phyloP scores from a whole-genome alignment of 2,329 filamentous ascomycete genomes.

The Pseudophaeomoniella oleicola region DNA sequence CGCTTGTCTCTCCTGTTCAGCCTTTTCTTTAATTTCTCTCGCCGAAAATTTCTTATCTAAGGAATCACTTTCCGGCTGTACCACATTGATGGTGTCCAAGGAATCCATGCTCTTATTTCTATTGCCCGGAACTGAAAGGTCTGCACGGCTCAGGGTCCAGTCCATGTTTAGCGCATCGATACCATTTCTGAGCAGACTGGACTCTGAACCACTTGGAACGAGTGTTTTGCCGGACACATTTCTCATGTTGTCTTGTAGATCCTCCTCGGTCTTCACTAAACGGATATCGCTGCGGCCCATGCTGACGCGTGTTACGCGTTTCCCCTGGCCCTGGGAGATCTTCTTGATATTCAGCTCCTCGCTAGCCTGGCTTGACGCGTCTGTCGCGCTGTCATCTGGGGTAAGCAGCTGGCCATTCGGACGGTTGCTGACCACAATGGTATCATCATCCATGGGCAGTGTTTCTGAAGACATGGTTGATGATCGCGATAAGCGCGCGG shows the following conservation, averaged over 20 bases:
- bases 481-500: constrained; percentile 2
- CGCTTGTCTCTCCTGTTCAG: constrained; percentile 10
- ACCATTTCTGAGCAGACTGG: constrained; percentile 23
- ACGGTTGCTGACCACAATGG: constrained; percentile 6
- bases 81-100: background rate
- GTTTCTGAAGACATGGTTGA: constrained; percentile 14
- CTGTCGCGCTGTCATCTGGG: constrained; percentile 14
- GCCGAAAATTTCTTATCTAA: constrained; percentile 11
- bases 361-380: constrained; percentile 12
- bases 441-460: constrained; percentile 7
- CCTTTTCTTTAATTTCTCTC: constrained; percentile 8
- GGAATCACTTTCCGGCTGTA: background rate
- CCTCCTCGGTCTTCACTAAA: constrained; percentile 13
- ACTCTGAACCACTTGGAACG: constrained; percentile 24
- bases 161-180: constrained; percentile 24
- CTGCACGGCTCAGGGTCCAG: constrained; percentile 13
- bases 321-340: constrained; percentile 7
- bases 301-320: constrained; percentile 10
- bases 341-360: constrained; percentile 8
- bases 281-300: constrained; percentile 6
- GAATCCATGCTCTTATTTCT: background rate
- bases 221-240: constrained; percentile 19
- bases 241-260: constrained; percentile 11
- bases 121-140: background rate
- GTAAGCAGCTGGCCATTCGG: constrained; percentile 11